Conservation (phyloP, 169 alveolate genomes). For the Babesia divergens region DNA sequence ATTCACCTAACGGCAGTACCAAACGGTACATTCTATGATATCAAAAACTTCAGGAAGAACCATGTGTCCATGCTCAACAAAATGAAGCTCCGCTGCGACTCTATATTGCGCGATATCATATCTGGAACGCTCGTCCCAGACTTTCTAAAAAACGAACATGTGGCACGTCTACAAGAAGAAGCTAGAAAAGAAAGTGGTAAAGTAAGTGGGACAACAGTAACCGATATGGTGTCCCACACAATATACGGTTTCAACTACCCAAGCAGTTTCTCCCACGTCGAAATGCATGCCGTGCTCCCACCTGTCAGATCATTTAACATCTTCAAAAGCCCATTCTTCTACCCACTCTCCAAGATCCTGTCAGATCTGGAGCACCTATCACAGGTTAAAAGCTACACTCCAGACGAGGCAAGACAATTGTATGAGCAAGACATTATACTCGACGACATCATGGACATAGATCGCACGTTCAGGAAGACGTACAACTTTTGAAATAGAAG, state of each 20-base stretch:
- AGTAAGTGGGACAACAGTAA: not conserved
- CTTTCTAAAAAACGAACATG: not conserved
- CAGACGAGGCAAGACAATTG: conserved; percentile 41
- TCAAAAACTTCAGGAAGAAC: conserved; percentile 58
- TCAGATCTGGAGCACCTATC: conserved; percentile 47
- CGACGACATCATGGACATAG: conserved; percentile 39
- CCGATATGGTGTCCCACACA: not conserved
- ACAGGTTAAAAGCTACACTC: conserved; percentile 41
- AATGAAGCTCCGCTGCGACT: conserved; percentile 36
- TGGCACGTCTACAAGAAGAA: not conserved
- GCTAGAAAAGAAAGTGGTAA: not conserved
- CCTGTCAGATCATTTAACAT: conserved; percentile 46
- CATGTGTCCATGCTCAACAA: conserved; percentile 33
- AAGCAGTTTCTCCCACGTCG: conserved; percentile 54
- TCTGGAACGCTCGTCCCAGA: conserved; percentile 8
- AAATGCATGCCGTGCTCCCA: conserved; percentile 65
- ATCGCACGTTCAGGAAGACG: conserved; percentile 17
- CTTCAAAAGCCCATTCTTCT: conserved; percentile 62
- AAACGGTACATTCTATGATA: conserved; percentile 66
- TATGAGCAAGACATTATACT: conserved; percentile 43
- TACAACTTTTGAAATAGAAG: not conserved
- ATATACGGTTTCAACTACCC: conserved; percentile 65
- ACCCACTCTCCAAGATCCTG: conserved; percentile 62
- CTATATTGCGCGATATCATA: conserved; percentile 2
- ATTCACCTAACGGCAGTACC: conserved; percentile 63